Evolutionary conservation across 2,329 filamentous ascomycete species (phyloP), one percentile per base, ranked within the genome.

Genomic region (Aspergillus piperis): DNA sequence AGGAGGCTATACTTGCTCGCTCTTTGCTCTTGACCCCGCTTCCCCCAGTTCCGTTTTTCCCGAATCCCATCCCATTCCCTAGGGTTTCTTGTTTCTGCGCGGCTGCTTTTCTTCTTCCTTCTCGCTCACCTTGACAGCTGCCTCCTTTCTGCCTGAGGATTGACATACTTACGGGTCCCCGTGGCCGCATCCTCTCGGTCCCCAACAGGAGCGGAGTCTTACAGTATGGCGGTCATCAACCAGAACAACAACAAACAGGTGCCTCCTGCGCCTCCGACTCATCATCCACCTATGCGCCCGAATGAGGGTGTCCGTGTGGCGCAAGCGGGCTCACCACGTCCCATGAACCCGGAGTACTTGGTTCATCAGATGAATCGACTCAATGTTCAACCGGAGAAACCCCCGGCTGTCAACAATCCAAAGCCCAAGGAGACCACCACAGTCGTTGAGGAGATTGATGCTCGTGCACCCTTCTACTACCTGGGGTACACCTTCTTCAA

Each of bases 401-500:
- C 48, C 39, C 41, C 27, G 30, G 48, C 57, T 39, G 52, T 49
- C 10, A 59, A 50, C 27, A 52, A 41, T 11, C 50, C 27, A 21
- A 62, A 49, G 19, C n/a, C 25, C 13, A 54, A 54, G 47, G 59
- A 59, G 15, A 19, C 58, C 53, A 48, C 19, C 53, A 48, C 19
- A 25, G 32, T 44, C 11, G 11, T 47, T 23, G 49, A 57, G 47
- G 62, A 67, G 21, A 21, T 59, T 13, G 59, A 62, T 25, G 50
- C 65, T 13, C 60, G 60, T 17, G 25, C 58, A 7, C 62, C 63
- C 3, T 52, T 62, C 15, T 73, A 73, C 21, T 73, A 74, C 36
- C 27, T 64, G 57, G 74, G 75, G 2, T 78, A 71, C 61, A 74
- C 69, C n/a, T 71, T 77, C 52, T 70, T 68, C 64, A 73, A 73